These are phyloP conservation scores for Quercus gilva DNA, from an alignment of 306 rosid genomes.

Conservation along the genomic window DNA sequence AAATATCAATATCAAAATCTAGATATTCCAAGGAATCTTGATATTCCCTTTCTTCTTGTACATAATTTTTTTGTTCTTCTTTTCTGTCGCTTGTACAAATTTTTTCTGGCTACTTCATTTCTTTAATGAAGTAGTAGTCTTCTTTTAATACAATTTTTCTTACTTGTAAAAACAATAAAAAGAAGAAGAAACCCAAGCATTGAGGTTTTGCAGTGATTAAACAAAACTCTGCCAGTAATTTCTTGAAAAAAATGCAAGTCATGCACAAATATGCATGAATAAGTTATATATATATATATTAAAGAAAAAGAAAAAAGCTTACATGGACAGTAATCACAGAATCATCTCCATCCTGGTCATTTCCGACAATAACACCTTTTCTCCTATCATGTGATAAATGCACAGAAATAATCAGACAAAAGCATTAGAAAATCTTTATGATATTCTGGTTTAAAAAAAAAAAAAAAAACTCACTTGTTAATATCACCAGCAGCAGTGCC, in stretches of 20 bases:
- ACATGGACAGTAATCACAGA: constrained; percentile 86
- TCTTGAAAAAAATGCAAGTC: no score
- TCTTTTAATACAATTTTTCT: no score
- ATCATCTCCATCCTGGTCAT: constrained; percentile 98
- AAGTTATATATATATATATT: no score
- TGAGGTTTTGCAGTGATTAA: neutral
- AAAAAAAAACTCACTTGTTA: constrained; percentile 67
- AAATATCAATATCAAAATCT: neutral
- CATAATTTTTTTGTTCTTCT: no score
- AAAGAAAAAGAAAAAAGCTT: constrained; percentile 14
- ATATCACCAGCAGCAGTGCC: constrained; percentile 96
- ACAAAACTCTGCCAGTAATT: neutral
- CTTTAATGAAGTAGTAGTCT: no score
- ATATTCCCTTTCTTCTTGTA: no score
- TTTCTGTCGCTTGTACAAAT: no score
- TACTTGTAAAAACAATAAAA: no score
- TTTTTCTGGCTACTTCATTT: no score
- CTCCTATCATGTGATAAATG: constrained; percentile 51
- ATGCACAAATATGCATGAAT: no score
- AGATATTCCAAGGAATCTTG: neutral
- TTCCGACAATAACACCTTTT: constrained; percentile 91
- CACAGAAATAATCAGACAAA: constrained; percentile 12
- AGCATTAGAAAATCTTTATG: constrained; percentile 13
- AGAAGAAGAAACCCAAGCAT: neutral
- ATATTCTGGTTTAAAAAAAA: neutral